Evolutionary conservation across 805 yeast species (phyloP).

Genomic region (Candida methanosorbosa): DNA sequence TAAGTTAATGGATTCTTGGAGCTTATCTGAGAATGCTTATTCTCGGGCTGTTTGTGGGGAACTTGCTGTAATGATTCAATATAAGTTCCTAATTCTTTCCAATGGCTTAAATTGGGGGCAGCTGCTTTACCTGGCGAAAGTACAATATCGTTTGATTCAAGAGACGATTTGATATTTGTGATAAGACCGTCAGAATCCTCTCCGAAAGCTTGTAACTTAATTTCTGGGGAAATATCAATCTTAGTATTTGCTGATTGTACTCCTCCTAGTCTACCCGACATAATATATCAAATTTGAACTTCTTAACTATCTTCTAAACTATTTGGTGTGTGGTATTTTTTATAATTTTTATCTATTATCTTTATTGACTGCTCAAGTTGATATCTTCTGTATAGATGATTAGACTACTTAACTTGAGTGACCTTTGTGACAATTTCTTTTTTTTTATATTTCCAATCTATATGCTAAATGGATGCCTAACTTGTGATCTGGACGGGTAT

Average conservation of each 20-base stretch:
- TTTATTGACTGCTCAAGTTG: too few relatives aligned
- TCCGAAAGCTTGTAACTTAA: conserved; percentile 17
- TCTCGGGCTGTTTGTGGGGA: conserved; percentile 1
- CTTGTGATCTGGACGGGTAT: too few relatives aligned
- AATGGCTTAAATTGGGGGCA: conserved; percentile 17
- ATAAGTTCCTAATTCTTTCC: conserved; percentile 28
- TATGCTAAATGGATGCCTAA: too few relatives aligned
- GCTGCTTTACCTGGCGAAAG: conserved; percentile 4
- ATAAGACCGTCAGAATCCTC: conserved; percentile 15
- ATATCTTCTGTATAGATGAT: too few relatives aligned
- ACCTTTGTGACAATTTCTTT: too few relatives aligned
- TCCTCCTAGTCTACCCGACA: conserved; percentile 5
- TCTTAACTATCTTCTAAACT: too few relatives aligned
- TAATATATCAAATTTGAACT: conserved; percentile 3
- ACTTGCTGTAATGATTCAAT: conserved; percentile 20
- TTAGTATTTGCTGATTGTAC: neutral
- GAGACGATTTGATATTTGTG: conserved; percentile 3
- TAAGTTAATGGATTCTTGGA: conserved; percentile 27
- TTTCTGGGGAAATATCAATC: conserved; percentile 12
- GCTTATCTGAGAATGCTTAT: neutral
- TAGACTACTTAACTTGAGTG: too few relatives aligned
- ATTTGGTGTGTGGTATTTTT: too few relatives aligned
- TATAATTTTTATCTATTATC: too few relatives aligned
- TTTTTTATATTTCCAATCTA: too few relatives aligned
- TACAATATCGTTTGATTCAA: neutral